Conservation (phyloP, 1,284 basidiomycete genomes). For the Blastosporella zonata region DNA sequence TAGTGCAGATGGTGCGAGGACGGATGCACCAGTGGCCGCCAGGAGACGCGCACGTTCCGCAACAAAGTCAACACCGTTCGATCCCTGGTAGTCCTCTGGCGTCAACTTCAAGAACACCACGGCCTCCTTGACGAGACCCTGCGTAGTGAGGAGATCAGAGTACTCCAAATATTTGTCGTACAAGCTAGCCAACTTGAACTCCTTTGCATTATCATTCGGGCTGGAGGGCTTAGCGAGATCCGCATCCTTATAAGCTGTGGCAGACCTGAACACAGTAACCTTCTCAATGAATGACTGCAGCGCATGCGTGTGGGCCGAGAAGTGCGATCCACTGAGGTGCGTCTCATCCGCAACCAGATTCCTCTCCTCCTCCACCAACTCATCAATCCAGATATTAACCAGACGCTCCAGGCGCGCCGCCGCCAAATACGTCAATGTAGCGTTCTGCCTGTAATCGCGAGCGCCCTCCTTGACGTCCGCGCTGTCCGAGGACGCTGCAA, state of each 20-base stretch:
- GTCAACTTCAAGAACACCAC: conserved; percentile 79
- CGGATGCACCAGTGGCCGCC: conserved; percentile 37
- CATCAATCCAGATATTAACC: conserved; percentile 91
- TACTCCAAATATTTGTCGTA: conserved; percentile 98
- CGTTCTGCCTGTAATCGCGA: conserved; percentile 73
- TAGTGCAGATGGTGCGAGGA: conserved; percentile 22
- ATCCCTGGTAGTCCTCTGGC: conserved; percentile 76
- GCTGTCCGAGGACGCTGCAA: conserved; percentile 51
- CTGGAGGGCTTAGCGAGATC: conserved; percentile 52
- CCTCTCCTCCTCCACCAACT: conserved; percentile 86
- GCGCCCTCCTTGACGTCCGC: conserved; percentile 37
- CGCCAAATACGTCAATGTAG: conserved; percentile 90
- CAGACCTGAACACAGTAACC: conserved; percentile 90
- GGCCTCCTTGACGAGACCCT: conserved; percentile 86
- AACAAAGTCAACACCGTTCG: conserved; percentile 53
- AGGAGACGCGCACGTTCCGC: conserved; percentile 64
- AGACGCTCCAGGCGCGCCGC: conserved; percentile 88
- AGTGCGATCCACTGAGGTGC: conserved; percentile 52
- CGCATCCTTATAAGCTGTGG: conserved; percentile 83
- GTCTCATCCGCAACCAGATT: conserved; percentile 44
- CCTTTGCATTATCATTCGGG: conserved; percentile 50
- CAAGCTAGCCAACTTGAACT: conserved; percentile 82
- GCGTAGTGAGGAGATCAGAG: conserved; percentile 87
- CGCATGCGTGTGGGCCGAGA: conserved; percentile 86
- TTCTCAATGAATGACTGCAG: conserved; percentile 97